Evolutionary conservation across 768 basidiomycete genomes (phyloP).

Genomic region (Pholiota molesta): DNA sequence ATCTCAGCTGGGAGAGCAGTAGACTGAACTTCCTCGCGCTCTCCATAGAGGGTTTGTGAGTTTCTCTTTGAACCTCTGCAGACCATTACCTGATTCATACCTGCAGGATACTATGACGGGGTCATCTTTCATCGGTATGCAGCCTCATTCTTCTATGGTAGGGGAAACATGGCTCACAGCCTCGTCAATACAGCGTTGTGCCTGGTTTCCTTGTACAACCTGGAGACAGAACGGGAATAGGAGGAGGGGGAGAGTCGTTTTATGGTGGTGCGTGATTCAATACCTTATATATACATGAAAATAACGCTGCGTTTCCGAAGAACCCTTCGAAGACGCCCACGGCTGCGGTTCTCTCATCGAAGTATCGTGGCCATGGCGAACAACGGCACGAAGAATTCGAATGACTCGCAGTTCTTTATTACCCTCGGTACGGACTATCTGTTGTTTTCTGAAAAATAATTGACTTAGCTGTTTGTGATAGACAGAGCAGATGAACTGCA

Average conservation of each 20-base stretch:
- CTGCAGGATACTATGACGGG: conserved; percentile 90
- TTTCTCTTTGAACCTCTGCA: conserved; percentile 13
- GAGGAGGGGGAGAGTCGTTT: conserved; percentile 91
- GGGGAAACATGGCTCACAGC: background rate
- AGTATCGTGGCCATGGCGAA: conserved; percentile 97
- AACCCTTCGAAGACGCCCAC: conserved; percentile 94
- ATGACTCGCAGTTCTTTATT: conserved; percentile 95
- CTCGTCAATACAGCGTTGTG: conserved; percentile 59
- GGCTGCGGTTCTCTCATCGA: conserved; percentile 86
- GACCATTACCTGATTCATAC: background rate
- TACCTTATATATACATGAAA: background rate
- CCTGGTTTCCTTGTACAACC: conserved; percentile 94
- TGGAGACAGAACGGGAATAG: conserved; percentile 91
- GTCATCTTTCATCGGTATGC: conserved; percentile 89
- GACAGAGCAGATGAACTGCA: conserved; percentile 93
- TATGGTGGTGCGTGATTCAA: conserved; percentile 69
- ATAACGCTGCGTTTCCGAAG: conserved; percentile 36
- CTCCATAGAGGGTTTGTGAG: conserved; percentile 81
- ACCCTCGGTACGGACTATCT: conserved; percentile 66
- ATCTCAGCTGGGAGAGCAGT: too few relatives aligned
- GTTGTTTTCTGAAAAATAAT: too few relatives aligned
- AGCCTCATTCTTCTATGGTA: background rate
- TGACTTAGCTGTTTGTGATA: conserved; percentile 30
- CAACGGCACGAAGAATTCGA: conserved; percentile 81
- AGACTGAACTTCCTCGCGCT: conserved; percentile 90